Percentiles rank a stretch among this genome's conserved stretches.
Conservation (phyloP, 2,329 filamentous ascomycete species). For the Lecanosticta acicola region DNA sequence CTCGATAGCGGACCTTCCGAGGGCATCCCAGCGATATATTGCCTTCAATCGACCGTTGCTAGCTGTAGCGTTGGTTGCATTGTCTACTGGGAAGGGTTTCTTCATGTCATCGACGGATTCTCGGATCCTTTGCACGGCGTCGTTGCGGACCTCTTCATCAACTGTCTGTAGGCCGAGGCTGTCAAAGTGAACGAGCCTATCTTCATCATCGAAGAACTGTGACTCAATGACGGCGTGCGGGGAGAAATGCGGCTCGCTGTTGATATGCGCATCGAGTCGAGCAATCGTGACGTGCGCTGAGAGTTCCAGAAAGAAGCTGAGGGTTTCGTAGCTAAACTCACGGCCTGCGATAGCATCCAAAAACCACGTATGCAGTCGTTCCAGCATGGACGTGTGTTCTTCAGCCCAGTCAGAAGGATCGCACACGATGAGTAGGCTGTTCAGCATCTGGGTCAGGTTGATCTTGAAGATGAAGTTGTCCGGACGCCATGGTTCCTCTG, state of each 20-base stretch:
- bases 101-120: conserved; percentile 14
- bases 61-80: conserved; percentile 25
- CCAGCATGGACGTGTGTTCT: conserved; percentile 27
- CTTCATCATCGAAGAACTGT: conserved; percentile 22
- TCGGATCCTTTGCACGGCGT: conserved; percentile 16
- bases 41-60: conserved; percentile 42
- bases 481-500: conserved; percentile 32
- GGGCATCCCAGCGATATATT: conserved; percentile 47
- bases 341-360: conserved; percentile 21
- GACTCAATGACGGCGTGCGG: conserved; percentile 1
- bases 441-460: conserved; percentile 42
- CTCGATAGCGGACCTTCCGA: conserved; percentile 35
- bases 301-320: conserved; percentile 22
- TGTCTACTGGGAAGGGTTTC: conserved; percentile 8
- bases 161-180: conserved; percentile 9
- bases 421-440: conserved; percentile 30
- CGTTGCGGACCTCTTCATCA: conserved; percentile 7
- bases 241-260: conserved; percentile 4
- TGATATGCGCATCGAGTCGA: conserved; percentile 16
- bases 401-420: conserved; percentile 25
- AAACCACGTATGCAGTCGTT: conserved; percentile 22
- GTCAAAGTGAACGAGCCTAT: conserved; percentile 13
- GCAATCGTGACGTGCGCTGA: conserved; percentile 27
- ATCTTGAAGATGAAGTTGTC: conserved; percentile 41
- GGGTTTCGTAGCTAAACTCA: conserved; percentile 13